phyloP scores from a whole-genome alignment of 2,329 filamentous ascomycete genomes.

The Calonectria montana region DNA sequence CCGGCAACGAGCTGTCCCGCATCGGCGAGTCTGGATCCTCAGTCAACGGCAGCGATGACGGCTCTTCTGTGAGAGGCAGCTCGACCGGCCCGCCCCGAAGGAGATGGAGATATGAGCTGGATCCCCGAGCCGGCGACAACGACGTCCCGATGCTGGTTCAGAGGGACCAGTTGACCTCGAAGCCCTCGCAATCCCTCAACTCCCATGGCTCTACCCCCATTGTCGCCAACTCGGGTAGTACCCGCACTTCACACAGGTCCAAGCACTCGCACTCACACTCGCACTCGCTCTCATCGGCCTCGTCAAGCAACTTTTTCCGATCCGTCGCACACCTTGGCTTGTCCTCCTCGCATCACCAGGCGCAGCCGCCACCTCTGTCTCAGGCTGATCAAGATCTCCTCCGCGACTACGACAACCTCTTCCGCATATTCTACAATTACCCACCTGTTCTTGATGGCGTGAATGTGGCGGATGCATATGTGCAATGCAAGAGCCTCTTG shows the following conservation, averaged over 20 bases:
- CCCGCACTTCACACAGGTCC: slow-evolving; percentile 46
- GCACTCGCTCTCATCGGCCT: slow-evolving; percentile 65
- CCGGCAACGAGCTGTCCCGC: slow-evolving; percentile 62
- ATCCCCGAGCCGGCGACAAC: slow-evolving; percentile 76
- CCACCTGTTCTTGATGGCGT: slow-evolving; percentile 82
- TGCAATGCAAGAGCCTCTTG: slow-evolving; percentile 92
- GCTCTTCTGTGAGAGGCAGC: slow-evolving; percentile 29
- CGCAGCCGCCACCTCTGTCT: slow-evolving; percentile 60
- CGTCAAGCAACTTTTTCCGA: slow-evolving; percentile 75
- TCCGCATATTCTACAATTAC: slow-evolving; percentile 96
- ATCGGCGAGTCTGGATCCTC: slow-evolving; percentile 56
- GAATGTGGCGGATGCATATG: slow-evolving; percentile 92
- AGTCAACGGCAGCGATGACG: slow-evolving; percentile 36
- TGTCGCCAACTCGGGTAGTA: slow-evolving; percentile 57
- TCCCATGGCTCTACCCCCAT: slow-evolving; percentile 38
- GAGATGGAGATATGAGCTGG: slow-evolving; percentile 89
- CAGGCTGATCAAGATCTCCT: slow-evolving; percentile 79
- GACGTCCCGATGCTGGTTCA: slow-evolving; percentile 92
- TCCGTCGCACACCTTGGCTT: slow-evolving; percentile 84
- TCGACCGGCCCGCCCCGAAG: slow-evolving; percentile 49
- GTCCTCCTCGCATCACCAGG: slow-evolving; percentile 52
- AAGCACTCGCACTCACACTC: slow-evolving; percentile 43
- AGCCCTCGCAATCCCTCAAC: slow-evolving; percentile 45
- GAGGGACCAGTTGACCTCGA: slow-evolving; percentile 64
- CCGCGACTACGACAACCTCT: slow-evolving; percentile 94